Percentiles rank a stretch among this genome's conserved stretches.
phyloP scores from a whole-genome alignment of 2,329 filamentous ascomycete genomes.

The Pseudogymnoascus sp. region DNA sequence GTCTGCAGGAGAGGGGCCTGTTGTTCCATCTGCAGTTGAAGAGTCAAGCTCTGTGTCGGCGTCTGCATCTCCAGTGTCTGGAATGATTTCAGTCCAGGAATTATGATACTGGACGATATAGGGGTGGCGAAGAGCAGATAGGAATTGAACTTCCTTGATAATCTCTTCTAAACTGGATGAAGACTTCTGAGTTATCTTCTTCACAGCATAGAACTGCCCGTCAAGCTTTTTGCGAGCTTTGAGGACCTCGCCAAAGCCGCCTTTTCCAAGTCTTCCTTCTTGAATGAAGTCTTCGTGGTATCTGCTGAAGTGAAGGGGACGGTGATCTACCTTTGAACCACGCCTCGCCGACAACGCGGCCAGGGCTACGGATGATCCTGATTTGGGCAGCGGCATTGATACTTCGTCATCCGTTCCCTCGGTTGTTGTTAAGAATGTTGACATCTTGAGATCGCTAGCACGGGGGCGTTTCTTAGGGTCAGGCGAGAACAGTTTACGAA shows the following conservation, averaged over 20 bases:
- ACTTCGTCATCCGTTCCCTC: conserved; percentile 2
- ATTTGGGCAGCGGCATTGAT: conserved; percentile 47
- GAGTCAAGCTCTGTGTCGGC: conserved; percentile 47
- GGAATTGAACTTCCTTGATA: conserved; percentile 73
- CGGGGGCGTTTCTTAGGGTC: conserved; percentile 79
- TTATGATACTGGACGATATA: conserved; percentile 86
- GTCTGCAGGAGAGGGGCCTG: conserved; percentile 22
- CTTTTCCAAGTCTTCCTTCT: conserved; percentile 79
- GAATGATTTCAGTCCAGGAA: conserved; percentile 79
- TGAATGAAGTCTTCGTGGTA: conserved; percentile 89
- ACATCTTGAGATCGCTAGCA: conserved; percentile 47
- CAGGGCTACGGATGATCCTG: conserved; percentile 44
- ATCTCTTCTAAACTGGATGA: conserved; percentile 73
- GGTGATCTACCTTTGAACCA: conserved; percentile 4
- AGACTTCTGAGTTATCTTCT: conserved; percentile 84
- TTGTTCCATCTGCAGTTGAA: conserved; percentile 21
- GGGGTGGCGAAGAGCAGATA: conserved; percentile 90
- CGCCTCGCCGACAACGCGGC: conserved; percentile 30
- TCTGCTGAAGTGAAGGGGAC: conserved; percentile 32
- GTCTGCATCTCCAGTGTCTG: conserved; percentile 46
- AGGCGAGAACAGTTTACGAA: conserved; percentile 74
- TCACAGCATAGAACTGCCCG: conserved; percentile 88
- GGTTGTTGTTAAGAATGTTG: not conserved
- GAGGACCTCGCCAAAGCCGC: conserved; percentile 92
- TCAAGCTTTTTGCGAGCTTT: conserved; percentile 93